Base-by-base conservation (phyloP, 1,284 basidiomycete species). In the Vanrija sp. region DNA sequence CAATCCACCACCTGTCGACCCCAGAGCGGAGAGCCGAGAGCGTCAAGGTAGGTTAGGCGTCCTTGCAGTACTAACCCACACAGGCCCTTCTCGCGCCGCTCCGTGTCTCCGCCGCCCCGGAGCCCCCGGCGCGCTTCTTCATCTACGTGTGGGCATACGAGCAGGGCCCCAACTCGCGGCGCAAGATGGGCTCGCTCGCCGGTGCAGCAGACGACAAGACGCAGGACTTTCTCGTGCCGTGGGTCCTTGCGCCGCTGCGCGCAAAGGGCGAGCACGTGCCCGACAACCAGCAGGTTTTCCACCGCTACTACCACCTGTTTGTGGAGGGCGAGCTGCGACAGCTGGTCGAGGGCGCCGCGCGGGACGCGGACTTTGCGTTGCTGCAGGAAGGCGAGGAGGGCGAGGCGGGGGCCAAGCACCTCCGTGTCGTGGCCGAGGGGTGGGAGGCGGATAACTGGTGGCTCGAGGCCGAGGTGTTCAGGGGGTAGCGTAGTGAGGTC, bases 61-160 rank as follows among this genome's bases (percentile, higher is more conserved):
- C 25, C 6, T n/a, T 3, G 16, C 26, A 6, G 21, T 18, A n/a
- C 40, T 18, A 1, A 42, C 40, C 26, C 7, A 10, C n/a, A 19
- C 15, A 90, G 86, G 81, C 84, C 34, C 79, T 93, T 19, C 69
- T 92, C 16, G 80, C 83, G 54, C 79, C 81, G 14, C 83, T 90
- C 39, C 84, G 83, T 1, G 79, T 85, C 66, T 2, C 83, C 7
- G 3, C 28, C 4, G 38, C 43, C 9, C 40, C 44, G 16, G 51
- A 56, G 0, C 67, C 68, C 0, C 69, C 87, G 64, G 87, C 91
- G 10, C 85, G 91, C 7, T 81, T 93, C 55, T 80, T 99, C 62
- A 87, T 98, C 66, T 97, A 96, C 67, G 96, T 98, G n/a, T 99
- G 96, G 96, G 94, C 95, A 1, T 84, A 89, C 52, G 93, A 97